Percentiles rank a stretch among this genome's conserved stretches.
Conservation (phyloP, 164 flowering plant genomes). For the grape (Vitis vinifera) region ASM3070453v1 NC_081815.1:4103501-4104000, state of each 20-base stretch:
- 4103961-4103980: background rate
- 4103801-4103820: conserved; percentile 41
- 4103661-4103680: conserved; percentile 25
- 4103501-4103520: background rate
- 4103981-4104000: no score
- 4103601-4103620: conserved; percentile 49
- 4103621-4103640: conserved; percentile 65
- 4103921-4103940: no score
- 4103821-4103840: conserved; percentile 28
- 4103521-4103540: background rate
- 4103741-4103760: conserved; percentile 22
- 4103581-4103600: conserved; percentile 58
- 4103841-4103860: background rate
- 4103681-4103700: conserved; percentile 46
- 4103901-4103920: no score
- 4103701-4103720: conserved; percentile 25
- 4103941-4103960: background rate
- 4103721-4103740: conserved; percentile 22
- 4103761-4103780: conserved; percentile 35
- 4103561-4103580: background rate
- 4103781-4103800: conserved; percentile 48
- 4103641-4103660: conserved; percentile 31
- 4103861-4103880: no score
- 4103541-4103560: background rate
- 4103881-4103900: no score